phyloP scores from a whole-genome alignment of 1,139 yeast species.

The Geotrichum candidum region DNA sequence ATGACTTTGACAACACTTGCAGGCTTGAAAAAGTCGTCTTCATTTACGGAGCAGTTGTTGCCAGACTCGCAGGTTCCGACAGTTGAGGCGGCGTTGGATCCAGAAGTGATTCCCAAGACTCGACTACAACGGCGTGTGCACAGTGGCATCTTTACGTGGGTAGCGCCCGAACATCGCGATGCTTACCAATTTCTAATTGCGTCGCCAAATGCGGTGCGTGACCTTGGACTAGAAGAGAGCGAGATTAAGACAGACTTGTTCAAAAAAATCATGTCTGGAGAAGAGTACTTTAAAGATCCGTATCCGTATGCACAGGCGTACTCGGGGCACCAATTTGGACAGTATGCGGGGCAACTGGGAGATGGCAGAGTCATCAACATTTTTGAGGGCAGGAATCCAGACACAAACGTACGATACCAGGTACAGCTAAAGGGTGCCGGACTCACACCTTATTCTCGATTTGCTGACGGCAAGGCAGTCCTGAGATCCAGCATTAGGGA shows the following conservation, averaged over 20 bases:
- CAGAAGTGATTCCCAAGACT: conserved; percentile 34
- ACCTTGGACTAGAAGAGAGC: conserved; percentile 47
- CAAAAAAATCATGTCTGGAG: conserved; percentile 59
- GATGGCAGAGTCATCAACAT: conserved; percentile 87
- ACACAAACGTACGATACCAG: conserved; percentile 45
- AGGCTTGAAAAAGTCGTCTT: conserved; percentile 37
- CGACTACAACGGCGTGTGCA: conserved; percentile 67
- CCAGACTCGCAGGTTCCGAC: conserved; percentile 60
- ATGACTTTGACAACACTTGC: conserved; percentile 19
- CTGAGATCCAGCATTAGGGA: conserved; percentile 82
- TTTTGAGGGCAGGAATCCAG: conserved; percentile 53
- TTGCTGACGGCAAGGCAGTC: conserved; percentile 96
- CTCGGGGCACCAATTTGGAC: conserved; percentile 96
- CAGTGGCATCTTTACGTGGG: conserved; percentile 49
- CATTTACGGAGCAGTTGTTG: conserved; percentile 46
- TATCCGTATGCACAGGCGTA: conserved; percentile 87
- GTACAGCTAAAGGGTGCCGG: conserved; percentile 91
- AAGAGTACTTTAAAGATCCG: conserved; percentile 39
- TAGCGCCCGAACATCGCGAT: conserved; percentile 36
- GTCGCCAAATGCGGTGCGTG: conserved; percentile 55
- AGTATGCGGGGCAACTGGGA: conserved; percentile 94
- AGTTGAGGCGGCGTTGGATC: conserved; percentile 44
- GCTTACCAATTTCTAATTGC: conserved; percentile 51
- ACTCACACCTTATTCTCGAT: conserved; percentile 81
- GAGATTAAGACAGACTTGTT: conserved; percentile 44